Percentiles rank a stretch among this genome's conserved stretches.
Evolutionary conservation across 768 basidiomycete genomes (phyloP).

Genomic region (Hericium coralloides): DNA sequence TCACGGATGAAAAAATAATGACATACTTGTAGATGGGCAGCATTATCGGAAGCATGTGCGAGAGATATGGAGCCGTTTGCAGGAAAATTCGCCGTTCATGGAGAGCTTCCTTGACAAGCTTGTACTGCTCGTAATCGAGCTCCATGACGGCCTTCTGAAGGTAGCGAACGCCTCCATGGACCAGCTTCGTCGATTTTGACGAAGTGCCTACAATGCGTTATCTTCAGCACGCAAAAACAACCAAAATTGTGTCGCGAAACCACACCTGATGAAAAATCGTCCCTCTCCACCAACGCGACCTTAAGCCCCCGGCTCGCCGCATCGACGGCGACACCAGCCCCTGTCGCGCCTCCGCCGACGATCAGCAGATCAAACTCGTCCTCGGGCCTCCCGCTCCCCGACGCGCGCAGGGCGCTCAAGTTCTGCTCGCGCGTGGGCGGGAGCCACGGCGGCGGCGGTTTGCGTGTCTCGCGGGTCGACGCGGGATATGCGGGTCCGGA

Average conservation of each 20-base stretch:
- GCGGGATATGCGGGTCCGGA: conserved; percentile 62
- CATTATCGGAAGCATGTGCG: conserved; percentile 93
- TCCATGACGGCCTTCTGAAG: conserved; percentile 95
- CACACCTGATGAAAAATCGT: conserved; percentile 85
- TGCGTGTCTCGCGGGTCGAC: conserved; percentile 55
- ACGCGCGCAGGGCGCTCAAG: conserved; percentile 47
- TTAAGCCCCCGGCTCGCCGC: conserved; percentile 86
- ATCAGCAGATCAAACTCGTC: conserved; percentile 73
- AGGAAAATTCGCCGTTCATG: conserved; percentile 91
- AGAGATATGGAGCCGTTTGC: conserved; percentile 91
- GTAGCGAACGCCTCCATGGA: conserved; percentile 96
- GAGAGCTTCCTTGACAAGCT: conserved; percentile 91
- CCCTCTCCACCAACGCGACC: conserved; percentile 88
- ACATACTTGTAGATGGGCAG: conserved; percentile 87
- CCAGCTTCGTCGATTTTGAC: conserved; percentile 95
- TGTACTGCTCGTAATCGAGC: conserved; percentile 93
- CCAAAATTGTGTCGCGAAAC: not conserved
- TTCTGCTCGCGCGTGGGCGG: conserved; percentile 64
- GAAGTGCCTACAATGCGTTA: conserved; percentile 59
- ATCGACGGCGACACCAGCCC: conserved; percentile 93
- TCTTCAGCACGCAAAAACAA: not conserved
- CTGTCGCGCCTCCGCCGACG: conserved; percentile 93
- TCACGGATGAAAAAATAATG: not conserved
- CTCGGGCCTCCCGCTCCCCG: conserved; percentile 25
- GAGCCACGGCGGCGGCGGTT: conserved; percentile 73